Conservation (phyloP, 805 yeast genomes). For the Kodamaea lidongshanica region DNA sequence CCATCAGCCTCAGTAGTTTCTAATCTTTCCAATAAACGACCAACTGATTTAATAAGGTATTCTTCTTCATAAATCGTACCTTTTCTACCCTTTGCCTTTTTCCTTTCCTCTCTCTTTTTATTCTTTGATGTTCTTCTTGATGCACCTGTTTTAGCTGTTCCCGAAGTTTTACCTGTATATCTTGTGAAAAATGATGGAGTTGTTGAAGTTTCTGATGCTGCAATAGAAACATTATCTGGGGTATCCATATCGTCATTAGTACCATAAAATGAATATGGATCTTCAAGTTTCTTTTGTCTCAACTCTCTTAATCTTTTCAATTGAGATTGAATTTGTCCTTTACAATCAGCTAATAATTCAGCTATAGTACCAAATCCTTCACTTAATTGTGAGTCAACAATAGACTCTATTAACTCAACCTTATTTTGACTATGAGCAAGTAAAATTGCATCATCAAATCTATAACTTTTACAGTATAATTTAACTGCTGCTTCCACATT, state of each 20-base stretch:
- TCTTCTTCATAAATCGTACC: conserved; percentile 98
- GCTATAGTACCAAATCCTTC: conserved; percentile 87
- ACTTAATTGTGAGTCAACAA: conserved; percentile 68
- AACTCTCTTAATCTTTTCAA: conserved; percentile 76
- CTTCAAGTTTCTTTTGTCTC: conserved; percentile 73
- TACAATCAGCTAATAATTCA: conserved; percentile 90
- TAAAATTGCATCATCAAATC: conserved; percentile 71
- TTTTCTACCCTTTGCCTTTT: conserved; percentile 93
- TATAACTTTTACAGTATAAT: conserved; percentile 67
- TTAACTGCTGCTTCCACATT: conserved; percentile 58
- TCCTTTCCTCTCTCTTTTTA: conserved; percentile 90
- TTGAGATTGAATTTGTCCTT: conserved; percentile 78
- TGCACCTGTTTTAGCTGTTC: conserved; percentile 95
- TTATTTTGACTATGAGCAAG: conserved; percentile 44
- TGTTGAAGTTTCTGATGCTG: conserved; percentile 89
- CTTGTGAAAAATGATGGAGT: conserved; percentile 90
- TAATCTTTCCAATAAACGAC: conserved; percentile 80
- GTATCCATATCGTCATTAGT: conserved; percentile 53
- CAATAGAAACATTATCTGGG: conserved; percentile 91
- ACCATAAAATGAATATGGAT: conserved; percentile 83
- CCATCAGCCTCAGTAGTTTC: conserved; percentile 73
- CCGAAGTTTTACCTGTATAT: conserved; percentile 92
- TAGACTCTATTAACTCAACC: conserved; percentile 44
- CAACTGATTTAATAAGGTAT: conserved; percentile 80
- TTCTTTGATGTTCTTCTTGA: conserved; percentile 89